Base-by-base conservation (phyloP, 306 rosid species). In the Begonia masoniana region DNA sequence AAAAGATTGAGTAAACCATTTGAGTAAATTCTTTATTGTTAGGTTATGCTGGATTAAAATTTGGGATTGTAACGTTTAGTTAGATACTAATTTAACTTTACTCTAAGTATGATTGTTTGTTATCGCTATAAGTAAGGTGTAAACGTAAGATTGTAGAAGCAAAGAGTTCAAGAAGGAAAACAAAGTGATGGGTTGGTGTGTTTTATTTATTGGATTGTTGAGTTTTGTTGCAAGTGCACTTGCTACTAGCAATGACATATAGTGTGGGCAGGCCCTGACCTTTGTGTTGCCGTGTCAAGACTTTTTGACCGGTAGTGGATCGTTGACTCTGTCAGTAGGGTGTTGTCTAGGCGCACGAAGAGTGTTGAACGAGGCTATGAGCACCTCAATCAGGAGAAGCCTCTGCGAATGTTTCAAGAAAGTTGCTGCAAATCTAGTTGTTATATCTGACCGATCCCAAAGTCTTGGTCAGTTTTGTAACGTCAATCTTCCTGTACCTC, bases 401-500 rank as follows among this genome's bases (percentile, higher is more conserved):
- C 49, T 69, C 0, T 68, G 71, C 9, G 52, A 16, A 9, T 68
- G 71, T 19, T n/a, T 64, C 15, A 61, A 64, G 26, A 21, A 17
- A 0, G 58, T 65, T 1, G 68, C 74, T 9, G 9, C 19, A 8
- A 16, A 14, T 1, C 2, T 48, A 3, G 10, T 13, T 5, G 10
- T 69, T 7, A 50, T 43, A 16, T 45, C 12, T 12, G 61, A 55
- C 1, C 65, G 64, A 55, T 48, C 61, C 4, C 13, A 13, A 6
- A 6, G 14, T 9, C 15, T 69, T n/a, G 60, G 62, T 10, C 10
- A 43, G 0, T 3, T n/a, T 1, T 74, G 72, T 68, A 12, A 65
- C 0, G 31, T 69, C 51, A 4, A 16, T 9, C 11, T 46, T 24
- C 23, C 54, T 7, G 15, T 69, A 4, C 72, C 75, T 15, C 52